Evolutionary conservation across 1,284 basidiomycete genomes (phyloP).

Genomic region (Meripilus lineatus): DNA sequence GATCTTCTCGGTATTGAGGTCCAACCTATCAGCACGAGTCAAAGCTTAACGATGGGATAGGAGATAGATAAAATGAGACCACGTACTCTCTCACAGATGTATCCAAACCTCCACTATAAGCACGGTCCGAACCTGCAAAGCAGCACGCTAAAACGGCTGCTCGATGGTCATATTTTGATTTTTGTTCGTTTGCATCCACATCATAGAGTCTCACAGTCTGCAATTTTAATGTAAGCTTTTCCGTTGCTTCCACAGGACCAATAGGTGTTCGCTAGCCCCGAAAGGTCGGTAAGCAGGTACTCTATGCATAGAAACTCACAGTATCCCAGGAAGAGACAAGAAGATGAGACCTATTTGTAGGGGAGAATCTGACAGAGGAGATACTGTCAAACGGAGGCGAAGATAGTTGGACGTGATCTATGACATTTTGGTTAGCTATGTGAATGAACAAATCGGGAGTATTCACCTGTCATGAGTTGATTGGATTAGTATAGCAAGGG

Average conservation of each 20-base stretch:
- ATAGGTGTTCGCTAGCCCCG: no score
- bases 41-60: conserved; percentile 4
- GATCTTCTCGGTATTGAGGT: conserved; percentile 57
- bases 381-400: conserved; percentile 84
- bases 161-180: conserved; percentile 73
- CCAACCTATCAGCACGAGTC: conserved; percentile 46
- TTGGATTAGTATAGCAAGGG: no score
- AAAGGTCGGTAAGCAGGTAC: no score
- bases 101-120: conserved; percentile 73
- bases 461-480: no score
- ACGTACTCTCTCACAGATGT: conserved; percentile 68
- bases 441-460: no score
- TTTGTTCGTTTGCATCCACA: conserved; percentile 55
- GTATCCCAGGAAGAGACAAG: conserved; percentile 88
- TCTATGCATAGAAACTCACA: no score
- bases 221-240: conserved; percentile 5
- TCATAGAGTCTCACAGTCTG: conserved; percentile 77
- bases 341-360: conserved; percentile 69
- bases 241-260: neutral
- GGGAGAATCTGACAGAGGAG: conserved; percentile 78
- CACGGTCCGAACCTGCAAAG: conserved; percentile 56
- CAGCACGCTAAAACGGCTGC: conserved; percentile 68
- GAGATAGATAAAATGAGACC: neutral
- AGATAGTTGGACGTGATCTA: conserved; percentile 47
- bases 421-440: neutral